These are phyloP conservation scores for Cercospora berteroae DNA, from an alignment of 2,329 filamentous ascomycete genomes.

Conservation along the genomic window DNA sequence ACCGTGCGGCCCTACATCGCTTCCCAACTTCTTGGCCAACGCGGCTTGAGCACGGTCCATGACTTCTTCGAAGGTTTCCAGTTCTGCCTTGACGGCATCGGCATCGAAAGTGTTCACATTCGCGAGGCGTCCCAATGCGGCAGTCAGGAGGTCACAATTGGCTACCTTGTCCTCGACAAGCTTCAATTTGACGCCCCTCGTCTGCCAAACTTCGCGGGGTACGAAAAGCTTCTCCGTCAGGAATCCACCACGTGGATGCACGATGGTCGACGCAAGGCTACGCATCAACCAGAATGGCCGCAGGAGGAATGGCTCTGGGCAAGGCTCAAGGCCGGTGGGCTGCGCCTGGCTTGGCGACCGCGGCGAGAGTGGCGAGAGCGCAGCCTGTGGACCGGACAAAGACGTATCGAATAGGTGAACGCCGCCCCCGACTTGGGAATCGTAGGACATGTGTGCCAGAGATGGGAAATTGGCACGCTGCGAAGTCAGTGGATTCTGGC, in stretches of 20 bases:
- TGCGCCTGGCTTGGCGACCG: constrained; percentile 54
- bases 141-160: constrained; percentile 86
- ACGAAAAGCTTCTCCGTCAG: constrained; percentile 89
- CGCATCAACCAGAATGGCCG: constrained; percentile 98
- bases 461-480: constrained; percentile 45
- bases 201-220: constrained; percentile 87
- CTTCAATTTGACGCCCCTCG: constrained; percentile 90
- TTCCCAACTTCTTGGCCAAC: constrained; percentile 82
- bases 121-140: constrained; percentile 68
- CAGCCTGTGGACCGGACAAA: constrained; percentile 25
- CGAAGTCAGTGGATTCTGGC: constrained; percentile 32
- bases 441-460: constrained; percentile 48
- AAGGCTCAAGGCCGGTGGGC: constrained; percentile 81
- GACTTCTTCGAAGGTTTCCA: constrained; percentile 82
- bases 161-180: constrained; percentile 89
- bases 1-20: constrained; percentile 81
- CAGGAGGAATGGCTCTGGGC: constrained; percentile 83
- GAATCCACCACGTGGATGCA: constrained; percentile 88
- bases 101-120: constrained; percentile 86
- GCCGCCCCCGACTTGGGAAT: constrained; percentile 64
- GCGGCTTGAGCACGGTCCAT: constrained; percentile 79
- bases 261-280: constrained; percentile 86
- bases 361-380: constrained; percentile 35
- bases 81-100: constrained; percentile 87
- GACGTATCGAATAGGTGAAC: constrained; percentile 75